phyloP scores from a whole-genome alignment of 2,329 filamentous ascomycete species.

The Penicillium olsonii region DNA sequence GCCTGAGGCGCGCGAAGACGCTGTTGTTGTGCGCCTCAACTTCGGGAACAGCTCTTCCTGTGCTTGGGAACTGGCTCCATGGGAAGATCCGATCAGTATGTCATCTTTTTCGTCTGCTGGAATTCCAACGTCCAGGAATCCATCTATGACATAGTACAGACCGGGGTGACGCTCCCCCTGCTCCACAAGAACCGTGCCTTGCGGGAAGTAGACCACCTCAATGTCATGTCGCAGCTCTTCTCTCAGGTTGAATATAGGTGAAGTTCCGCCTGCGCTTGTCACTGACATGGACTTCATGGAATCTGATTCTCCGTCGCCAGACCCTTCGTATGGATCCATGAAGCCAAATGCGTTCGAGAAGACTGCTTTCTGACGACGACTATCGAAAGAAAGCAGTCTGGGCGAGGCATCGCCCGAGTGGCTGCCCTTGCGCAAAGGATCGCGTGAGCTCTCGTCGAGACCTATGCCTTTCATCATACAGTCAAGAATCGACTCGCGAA shows the following conservation, averaged over 20 bases:
- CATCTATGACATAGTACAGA: conserved; percentile 95
- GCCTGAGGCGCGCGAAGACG: conserved; percentile 39
- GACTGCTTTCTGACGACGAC: conserved; percentile 73
- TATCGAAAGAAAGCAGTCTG: conserved; percentile 79
- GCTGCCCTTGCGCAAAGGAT: conserved; percentile 61
- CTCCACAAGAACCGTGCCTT: conserved; percentile 90
- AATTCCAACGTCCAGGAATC: conserved; percentile 93
- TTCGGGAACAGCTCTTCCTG: conserved; percentile 47
- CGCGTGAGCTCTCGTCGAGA: conserved; percentile 65
- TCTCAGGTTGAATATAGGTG: conserved; percentile 65
- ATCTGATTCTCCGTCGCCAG: conserved; percentile 78
- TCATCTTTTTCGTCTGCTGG: conserved; percentile 64
- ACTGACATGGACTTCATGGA: conserved; percentile 72
- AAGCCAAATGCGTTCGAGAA: conserved; percentile 89
- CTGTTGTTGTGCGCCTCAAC: conserved; percentile 48
- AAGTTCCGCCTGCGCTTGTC: conserved; percentile 62
- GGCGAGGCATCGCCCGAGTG: conserved; percentile 84
- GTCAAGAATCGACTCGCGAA: conserved; percentile 85
- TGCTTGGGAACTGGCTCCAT: conserved; percentile 26
- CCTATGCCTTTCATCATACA: conserved; percentile 96
- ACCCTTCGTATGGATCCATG: conserved; percentile 77
- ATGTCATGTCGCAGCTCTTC: conserved; percentile 88
- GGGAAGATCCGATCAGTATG: conserved; percentile 40
- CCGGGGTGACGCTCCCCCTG: conserved; percentile 97
- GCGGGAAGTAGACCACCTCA: conserved; percentile 96